Evolutionary conservation across 768 basidiomycete genomes (phyloP), one percentile per base, ranked within the genome.

Genomic region (Trametes gibbosa): DNA sequence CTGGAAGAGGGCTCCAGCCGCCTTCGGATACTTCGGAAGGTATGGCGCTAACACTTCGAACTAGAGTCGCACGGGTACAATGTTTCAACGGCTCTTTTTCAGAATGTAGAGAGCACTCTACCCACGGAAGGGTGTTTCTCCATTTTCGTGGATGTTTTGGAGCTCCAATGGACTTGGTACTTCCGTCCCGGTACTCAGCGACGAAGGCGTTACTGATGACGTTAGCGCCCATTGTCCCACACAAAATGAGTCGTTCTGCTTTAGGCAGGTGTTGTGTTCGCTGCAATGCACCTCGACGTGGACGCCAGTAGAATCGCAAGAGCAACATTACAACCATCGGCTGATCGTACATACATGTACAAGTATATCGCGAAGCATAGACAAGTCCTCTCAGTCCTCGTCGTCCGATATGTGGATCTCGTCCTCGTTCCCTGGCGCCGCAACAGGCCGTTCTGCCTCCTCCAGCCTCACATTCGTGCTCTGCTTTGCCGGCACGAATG

Each of bases 371-470:
- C 49, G 39, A 27, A 64, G 65, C 59, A 52, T 40, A 63, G 23
- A 23, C 29, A 48, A 23, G 50, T 17, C 46, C 23, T 29, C 25
- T 71, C 79, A 68, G 68, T 88, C 87, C 64, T 92, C 89, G 51
- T 93, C 92, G 68, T 92, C 90, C 48, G 87, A 89, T 66, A 94
- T 92, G 61, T 88, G 90, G 59, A 95, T 95, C 75, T 95, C 92
- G 58, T 94, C 92, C 42, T 75, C 83, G 68, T 95, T 94, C 24
- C 68, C 72, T 24, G 74, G 62, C 35, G 73, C 75, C n/a, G 69
- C 66, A 14, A 62, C 57, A 29, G 52, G 70, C 17, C 66, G 69
- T 24, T 71, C 69, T 42, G 68, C 79, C 57, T 79, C 81, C 25
- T 74, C 71, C 13, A 71, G 68, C 47, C 71, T 70, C 14, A 73